A percentile compares a stretch with the other conserved stretches of the same genome.
phyloP scores from a whole-genome alignment of 2,329 filamentous ascomycete genomes.

The Pseudogymnoascus destructans region DNA sequence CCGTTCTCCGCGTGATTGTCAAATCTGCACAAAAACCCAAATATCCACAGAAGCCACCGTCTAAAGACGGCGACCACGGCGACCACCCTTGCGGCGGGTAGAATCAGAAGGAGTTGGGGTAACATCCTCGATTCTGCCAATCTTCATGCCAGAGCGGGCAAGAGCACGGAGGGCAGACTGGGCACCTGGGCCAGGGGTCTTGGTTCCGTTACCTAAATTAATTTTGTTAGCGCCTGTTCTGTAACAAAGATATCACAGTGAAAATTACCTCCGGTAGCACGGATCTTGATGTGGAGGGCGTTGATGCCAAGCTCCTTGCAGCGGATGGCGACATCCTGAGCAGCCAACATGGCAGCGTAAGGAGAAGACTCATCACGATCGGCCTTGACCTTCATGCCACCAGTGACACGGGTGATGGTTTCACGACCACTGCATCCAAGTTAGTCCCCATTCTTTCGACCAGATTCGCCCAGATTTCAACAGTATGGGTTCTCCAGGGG shows the following conservation, averaged over 20 bases:
- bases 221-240: conserved; percentile 7
- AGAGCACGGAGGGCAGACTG: conserved; percentile 98
- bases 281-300: conserved; percentile 99
- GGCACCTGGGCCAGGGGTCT: conserved; percentile 97
- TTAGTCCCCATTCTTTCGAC: conserved; percentile 41
- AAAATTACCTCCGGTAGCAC: conserved; percentile 78
- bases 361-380: conserved; percentile 99
- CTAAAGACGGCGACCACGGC: conserved; percentile 99
- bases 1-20: conserved; percentile 65
- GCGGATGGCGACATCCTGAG: conserved; percentile 89
- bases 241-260: neutral
- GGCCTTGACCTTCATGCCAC: conserved; percentile 99
- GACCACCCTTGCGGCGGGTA: conserved; percentile 99
- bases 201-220: conserved; percentile 80
- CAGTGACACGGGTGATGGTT: conserved; percentile 99
- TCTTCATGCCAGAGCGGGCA: conserved; percentile 99
- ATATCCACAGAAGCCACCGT: conserved; percentile 27
- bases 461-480: conserved; percentile 18
- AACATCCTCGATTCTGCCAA: conserved; percentile 98
- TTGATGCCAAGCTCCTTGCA: conserved; percentile 81
- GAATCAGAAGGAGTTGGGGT: conserved; percentile 98
- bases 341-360: conserved; percentile 99
- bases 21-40: conserved; percentile 43
- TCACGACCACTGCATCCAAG: conserved; percentile 83
- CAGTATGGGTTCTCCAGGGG: conserved; percentile 14